phyloP scores from a whole-genome alignment of 23 red algal species.

The Gracilaria caudata region DNA sequence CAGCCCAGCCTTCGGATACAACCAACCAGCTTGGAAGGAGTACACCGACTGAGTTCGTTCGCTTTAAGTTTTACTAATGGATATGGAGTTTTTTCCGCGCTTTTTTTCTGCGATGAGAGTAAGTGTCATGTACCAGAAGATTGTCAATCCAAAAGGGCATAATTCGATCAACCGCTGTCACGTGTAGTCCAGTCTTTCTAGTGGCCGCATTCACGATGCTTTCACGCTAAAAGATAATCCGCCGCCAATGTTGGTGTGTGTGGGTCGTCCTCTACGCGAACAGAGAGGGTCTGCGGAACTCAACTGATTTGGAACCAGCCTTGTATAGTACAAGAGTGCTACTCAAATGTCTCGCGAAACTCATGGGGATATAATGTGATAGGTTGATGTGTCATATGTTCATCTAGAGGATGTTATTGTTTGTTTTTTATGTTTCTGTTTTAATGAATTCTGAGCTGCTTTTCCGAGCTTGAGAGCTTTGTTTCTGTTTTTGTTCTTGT shows the following conservation, averaged over 20 bases:
- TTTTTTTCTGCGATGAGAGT: not conserved
- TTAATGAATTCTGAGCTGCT: not conserved
- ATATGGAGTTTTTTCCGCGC: not conserved
- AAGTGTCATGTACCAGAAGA: not conserved
- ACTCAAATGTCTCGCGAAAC: not conserved
- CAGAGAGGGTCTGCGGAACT: not conserved
- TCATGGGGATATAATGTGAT: not conserved
- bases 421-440: not conserved
- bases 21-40: not conserved
- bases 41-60: not conserved
- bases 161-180: not conserved
- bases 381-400: not conserved
- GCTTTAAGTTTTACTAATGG: not conserved
- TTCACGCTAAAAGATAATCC: too few species aligned
- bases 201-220: too few species aligned
- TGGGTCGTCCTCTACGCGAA: too few species aligned
- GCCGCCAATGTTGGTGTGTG: too few species aligned
- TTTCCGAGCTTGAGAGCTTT: not conserved
- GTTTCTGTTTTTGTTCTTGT: not conserved
- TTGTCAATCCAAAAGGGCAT: not conserved
- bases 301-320: not conserved
- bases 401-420: constrained; percentile 1
- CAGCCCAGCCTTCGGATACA: not conserved
- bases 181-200: not conserved
- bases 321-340: not conserved